Conservation (phyloP, 176 grass and related monocot genomes). For the Oryza rufipogon region DNA sequence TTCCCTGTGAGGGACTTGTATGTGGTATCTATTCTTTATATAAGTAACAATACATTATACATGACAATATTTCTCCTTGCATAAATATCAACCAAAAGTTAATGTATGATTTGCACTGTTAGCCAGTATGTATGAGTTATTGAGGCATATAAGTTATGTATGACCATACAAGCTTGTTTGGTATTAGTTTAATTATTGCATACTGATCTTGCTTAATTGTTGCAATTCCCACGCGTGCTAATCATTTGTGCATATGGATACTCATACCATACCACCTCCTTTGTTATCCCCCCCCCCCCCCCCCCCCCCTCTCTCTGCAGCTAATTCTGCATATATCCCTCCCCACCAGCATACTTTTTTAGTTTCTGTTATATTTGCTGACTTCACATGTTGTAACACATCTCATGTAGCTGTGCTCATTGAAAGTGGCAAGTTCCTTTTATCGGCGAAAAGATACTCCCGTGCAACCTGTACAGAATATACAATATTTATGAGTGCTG, state of each 20-base stretch:
- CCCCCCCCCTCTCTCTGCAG: neutral
- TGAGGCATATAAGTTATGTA: neutral
- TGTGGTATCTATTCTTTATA: too few relatives aligned
- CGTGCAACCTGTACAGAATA: slow-evolving; percentile 91
- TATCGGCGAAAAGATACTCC: slow-evolving; percentile 78
- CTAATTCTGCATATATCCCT: slow-evolving; percentile 11
- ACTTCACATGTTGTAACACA: slow-evolving; percentile 25
- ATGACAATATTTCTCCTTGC: slow-evolving; percentile 8
- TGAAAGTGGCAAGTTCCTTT: slow-evolving; percentile 87
- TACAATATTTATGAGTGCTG: slow-evolving; percentile 79
- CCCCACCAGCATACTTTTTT: slow-evolving; percentile 18
- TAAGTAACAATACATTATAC: slow-evolving; percentile 6
- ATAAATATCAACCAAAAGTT: neutral
- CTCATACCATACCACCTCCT: neutral
- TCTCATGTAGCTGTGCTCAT: slow-evolving; percentile 63
- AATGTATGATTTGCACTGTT: neutral
- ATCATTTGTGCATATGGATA: slow-evolving; percentile 21
- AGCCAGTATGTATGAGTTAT: neutral
- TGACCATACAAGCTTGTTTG: neutral
- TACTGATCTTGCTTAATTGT: slow-evolving; percentile 10
- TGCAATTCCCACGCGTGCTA: neutral
- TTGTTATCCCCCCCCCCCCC: neutral
- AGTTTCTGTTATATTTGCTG: neutral
- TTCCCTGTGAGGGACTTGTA: too few relatives aligned
- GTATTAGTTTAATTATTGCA: neutral